phyloP scores from a whole-genome alignment of 805 yeast genomes.

The Saccharomyces eubayanus region DNA sequence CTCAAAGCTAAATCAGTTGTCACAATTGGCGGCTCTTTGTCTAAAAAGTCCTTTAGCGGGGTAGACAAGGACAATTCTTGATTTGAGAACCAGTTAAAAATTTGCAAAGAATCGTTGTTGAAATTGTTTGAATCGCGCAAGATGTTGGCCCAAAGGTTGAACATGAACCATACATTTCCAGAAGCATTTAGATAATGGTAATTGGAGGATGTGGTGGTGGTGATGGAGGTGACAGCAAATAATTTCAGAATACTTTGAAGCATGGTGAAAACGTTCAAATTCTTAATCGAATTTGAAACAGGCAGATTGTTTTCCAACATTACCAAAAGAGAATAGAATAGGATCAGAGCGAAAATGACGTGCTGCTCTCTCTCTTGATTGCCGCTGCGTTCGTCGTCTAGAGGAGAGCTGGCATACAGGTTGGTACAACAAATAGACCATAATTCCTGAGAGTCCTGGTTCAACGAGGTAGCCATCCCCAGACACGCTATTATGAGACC shows the following conservation, averaged over 20 bases:
- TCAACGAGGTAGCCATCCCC: neutral
- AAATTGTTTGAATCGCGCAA: conserved; percentile 3
- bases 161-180: conserved; percentile 5
- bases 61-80: neutral
- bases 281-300: neutral
- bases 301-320: neutral
- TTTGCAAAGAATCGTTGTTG: conserved; percentile 3
- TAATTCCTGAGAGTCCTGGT: neutral
- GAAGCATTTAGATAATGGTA: neutral
- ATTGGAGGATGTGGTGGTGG: too few relatives aligned
- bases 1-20: neutral
- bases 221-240: neutral
- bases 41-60: neutral
- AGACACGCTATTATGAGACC: neutral
- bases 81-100: conserved; percentile 6
- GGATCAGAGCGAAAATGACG: neutral
- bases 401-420: neutral
- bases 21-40: neutral
- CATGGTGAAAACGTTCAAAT: neutral
- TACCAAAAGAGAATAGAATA: neutral
- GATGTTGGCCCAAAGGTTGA: conserved; percentile 8
- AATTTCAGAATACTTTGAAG: neutral
- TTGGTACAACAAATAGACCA: neutral
- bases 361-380: neutral
- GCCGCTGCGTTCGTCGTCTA: too few relatives aligned